phyloP scores from a whole-genome alignment of 768 basidiomycete species.

The Sistotremastrum suecicum region DNA sequence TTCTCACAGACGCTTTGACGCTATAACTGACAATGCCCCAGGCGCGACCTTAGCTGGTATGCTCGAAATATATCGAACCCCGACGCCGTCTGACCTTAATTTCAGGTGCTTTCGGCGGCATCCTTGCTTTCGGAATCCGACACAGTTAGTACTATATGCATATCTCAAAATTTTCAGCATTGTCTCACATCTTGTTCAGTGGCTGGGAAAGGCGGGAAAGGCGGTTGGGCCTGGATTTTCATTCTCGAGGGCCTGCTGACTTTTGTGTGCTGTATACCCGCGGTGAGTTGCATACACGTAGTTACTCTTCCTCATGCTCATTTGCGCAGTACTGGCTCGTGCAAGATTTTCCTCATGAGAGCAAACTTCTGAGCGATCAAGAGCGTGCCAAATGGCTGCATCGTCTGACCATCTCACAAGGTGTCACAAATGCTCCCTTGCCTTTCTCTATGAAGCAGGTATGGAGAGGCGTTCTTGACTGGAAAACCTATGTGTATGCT shows the following conservation, averaged over 20 bases:
- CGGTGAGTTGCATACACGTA: too few species aligned
- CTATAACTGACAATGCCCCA: too few species aligned
- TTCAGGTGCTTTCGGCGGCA: slow-evolving; percentile 10
- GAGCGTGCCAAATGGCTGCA: slow-evolving; percentile 56
- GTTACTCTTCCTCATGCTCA: too few species aligned
- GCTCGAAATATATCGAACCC: not conserved
- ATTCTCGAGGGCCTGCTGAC: slow-evolving; percentile 60
- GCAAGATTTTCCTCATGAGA: slow-evolving; percentile 74
- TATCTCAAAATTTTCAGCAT: too few species aligned
- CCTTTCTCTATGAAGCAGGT: slow-evolving; percentile 42
- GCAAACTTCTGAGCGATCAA: slow-evolving; percentile 58
- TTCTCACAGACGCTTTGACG: not conserved
- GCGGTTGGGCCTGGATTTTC: slow-evolving; percentile 50
- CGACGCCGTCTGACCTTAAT: not conserved
- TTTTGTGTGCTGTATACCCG: slow-evolving; percentile 36
- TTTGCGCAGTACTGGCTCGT: slow-evolving; percentile 45
- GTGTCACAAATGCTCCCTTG: slow-evolving; percentile 65
- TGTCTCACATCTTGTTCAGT: not conserved
- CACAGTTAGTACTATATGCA: slow-evolving; percentile 1
- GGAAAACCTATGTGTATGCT: slow-evolving; percentile 39
- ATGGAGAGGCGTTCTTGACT: slow-evolving; percentile 43
- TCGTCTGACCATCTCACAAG: slow-evolving; percentile 49
- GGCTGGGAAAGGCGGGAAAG: slow-evolving; percentile 11
- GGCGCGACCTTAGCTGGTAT: not conserved
- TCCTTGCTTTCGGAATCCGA: slow-evolving; percentile 15